Evolutionary conservation across 202 grass and related monocot genomes (phyloP).

Genomic region (Eragrostis tef): DNA sequence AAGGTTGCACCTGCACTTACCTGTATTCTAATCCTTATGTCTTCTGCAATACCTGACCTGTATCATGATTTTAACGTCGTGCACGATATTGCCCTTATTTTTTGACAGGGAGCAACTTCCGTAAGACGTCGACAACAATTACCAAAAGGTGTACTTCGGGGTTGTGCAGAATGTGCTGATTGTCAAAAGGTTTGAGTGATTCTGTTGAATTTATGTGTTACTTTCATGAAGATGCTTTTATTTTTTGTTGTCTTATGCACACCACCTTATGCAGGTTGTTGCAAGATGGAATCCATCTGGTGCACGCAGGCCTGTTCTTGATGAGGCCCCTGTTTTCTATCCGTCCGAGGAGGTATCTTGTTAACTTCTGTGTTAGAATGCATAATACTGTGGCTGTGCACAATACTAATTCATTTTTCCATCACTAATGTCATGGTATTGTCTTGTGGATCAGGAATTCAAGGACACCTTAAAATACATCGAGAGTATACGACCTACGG

Average conservation of each 20-base stretch:
- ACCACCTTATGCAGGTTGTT: slow-evolving; percentile 59
- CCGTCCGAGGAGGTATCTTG: slow-evolving; percentile 81
- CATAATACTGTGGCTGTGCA: slow-evolving; percentile 6
- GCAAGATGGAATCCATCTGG: slow-evolving; percentile 86
- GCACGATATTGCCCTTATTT: slow-evolving; percentile 32
- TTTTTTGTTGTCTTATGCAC: slow-evolving; percentile 39
- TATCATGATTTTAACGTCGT: slow-evolving; percentile 28
- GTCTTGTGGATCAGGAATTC: slow-evolving; percentile 68
- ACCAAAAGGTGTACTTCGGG: slow-evolving; percentile 90
- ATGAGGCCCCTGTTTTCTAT: slow-evolving; percentile 88
- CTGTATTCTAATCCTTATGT: slow-evolving; percentile 29
- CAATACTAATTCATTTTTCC: neutral
- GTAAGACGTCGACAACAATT: slow-evolving; percentile 45
- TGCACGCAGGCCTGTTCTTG: slow-evolving; percentile 70
- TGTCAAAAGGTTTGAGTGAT: slow-evolving; percentile 74
- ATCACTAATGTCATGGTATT: slow-evolving; percentile 26
- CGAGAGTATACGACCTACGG: slow-evolving; percentile 63
- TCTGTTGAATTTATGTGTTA: slow-evolving; percentile 26
- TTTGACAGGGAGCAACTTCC: slow-evolving; percentile 56
- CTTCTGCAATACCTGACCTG: slow-evolving; percentile 9
- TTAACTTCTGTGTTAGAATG: slow-evolving; percentile 25
- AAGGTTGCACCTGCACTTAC: slow-evolving; percentile 45
- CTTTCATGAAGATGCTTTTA: slow-evolving; percentile 12
- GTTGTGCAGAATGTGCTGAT: slow-evolving; percentile 68
- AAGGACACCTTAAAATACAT: slow-evolving; percentile 92